Conservation (phyloP, 208 protist genomes). For the Leishmania tarentolae region DNA sequence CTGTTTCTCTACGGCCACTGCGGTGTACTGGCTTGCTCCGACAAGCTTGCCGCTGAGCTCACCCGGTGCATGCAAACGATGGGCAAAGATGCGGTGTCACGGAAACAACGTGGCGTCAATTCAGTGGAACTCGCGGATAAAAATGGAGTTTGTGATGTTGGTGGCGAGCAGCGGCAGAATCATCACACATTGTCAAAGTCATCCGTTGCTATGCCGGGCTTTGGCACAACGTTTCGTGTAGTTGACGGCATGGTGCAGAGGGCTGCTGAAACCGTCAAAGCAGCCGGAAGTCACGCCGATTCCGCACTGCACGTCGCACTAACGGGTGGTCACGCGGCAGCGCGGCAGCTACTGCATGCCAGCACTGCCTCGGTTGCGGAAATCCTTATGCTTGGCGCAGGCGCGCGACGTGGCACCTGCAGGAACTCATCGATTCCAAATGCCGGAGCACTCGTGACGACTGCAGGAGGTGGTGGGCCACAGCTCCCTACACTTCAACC, state of each 20-base stretch:
- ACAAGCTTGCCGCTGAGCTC: constrained; percentile 25
- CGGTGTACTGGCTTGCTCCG: constrained; percentile 52
- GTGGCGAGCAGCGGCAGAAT: neutral
- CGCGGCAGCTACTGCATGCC: constrained; percentile 26
- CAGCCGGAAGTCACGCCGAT: constrained; percentile 37
- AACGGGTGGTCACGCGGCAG: constrained; percentile 28
- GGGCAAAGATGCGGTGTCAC: neutral
- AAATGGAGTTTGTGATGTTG: neutral
- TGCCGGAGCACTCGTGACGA: neutral
- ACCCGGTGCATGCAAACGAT: neutral
- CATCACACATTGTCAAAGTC: neutral
- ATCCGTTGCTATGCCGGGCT: constrained; percentile 16
- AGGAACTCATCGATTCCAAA: neutral
- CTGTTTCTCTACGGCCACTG: constrained; percentile 53
- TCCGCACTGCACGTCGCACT: constrained; percentile 34
- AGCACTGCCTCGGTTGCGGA: constrained; percentile 11
- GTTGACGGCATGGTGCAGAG: constrained; percentile 44
- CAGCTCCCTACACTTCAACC: constrained; percentile 4
- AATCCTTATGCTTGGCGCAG: neutral
- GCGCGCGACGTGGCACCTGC: neutral
- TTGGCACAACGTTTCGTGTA: constrained; percentile 36
- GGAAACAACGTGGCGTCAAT: neutral
- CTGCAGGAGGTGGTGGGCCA: neutral
- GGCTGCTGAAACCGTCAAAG: constrained; percentile 38
- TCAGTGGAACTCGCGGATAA: neutral